Percentiles rank a stretch among this genome's conserved stretches.
Conservation (phyloP, 108 stramenopile genomes). For the Fragilariopsis cylindrus region DNA sequence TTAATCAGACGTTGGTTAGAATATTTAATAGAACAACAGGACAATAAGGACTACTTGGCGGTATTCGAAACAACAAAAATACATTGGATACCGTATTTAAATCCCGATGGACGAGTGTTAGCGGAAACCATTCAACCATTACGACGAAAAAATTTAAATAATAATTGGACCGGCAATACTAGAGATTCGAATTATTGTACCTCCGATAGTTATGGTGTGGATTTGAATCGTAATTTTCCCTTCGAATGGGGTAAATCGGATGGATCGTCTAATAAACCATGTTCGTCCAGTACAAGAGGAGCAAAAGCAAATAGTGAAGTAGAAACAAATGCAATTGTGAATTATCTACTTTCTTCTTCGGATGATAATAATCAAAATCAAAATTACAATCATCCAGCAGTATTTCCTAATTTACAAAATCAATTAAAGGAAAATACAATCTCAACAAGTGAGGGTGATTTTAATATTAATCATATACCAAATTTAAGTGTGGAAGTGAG, state of each 20-base stretch:
- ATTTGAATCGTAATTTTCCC: slow-evolving; percentile 63
- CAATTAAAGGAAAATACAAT: not conserved
- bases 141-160: slow-evolving; percentile 54
- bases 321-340: slow-evolving; percentile 44
- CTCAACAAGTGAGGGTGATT: not conserved
- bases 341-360: slow-evolving; percentile 17
- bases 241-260: slow-evolving; percentile 45
- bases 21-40: slow-evolving; percentile 11
- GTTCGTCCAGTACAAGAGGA: slow-evolving; percentile 40
- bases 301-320: slow-evolving; percentile 40
- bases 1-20: slow-evolving; percentile 38
- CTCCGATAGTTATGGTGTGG: slow-evolving; percentile 36
- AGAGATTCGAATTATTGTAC: slow-evolving; percentile 10
- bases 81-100: slow-evolving; percentile 52
- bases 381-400: too few relatives aligned
- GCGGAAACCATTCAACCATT: slow-evolving; percentile 37
- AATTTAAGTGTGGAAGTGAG: not conserved
- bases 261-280: slow-evolving; percentile 38
- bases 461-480: not conserved
- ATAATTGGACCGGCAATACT: not conserved
- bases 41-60: too few relatives aligned
- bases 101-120: slow-evolving; percentile 58
- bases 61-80: slow-evolving; percentile 40
- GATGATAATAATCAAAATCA: too few relatives aligned
- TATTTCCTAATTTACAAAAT: not conserved